phyloP scores from a whole-genome alignment of 139 green algal species.

The Mychonastes homosphaera region DNA sequence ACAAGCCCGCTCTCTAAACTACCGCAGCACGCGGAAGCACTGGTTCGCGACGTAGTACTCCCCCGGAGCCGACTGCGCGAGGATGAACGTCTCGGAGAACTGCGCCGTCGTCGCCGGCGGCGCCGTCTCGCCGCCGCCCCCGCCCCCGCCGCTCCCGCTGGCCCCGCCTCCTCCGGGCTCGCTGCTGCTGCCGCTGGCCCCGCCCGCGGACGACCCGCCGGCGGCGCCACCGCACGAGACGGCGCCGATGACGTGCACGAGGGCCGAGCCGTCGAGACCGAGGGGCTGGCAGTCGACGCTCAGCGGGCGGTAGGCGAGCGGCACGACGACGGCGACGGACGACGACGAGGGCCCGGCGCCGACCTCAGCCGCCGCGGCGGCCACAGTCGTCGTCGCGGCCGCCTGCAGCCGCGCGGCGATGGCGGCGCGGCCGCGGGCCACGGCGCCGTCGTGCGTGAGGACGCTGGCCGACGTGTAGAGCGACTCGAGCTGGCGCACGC shows the following conservation, averaged over 20 bases:
- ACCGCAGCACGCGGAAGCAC: conserved; percentile 13
- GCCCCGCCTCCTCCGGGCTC: background rate
- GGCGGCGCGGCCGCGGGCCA: conserved; percentile 19
- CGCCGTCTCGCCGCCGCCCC: background rate
- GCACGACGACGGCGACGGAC: conserved; percentile 17
- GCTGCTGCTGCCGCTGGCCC: background rate
- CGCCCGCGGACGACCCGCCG: background rate
- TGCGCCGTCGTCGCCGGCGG: background rate
- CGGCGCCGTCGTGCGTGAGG: conserved; percentile 36
- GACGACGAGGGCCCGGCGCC: conserved; percentile 4
- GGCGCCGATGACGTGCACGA: conserved; percentile 27
- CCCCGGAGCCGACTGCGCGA: conserved; percentile 29
- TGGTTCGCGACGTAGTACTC: conserved; percentile 50
- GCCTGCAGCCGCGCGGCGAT: conserved; percentile 35
- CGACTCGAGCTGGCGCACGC: background rate
- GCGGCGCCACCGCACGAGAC: background rate
- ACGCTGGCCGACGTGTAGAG: conserved; percentile 17
- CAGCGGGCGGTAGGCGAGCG: conserved; percentile 7
- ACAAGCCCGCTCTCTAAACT: background rate
- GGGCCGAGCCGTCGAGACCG: conserved; percentile 27
- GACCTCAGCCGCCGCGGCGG: background rate
- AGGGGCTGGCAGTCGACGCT: conserved; percentile 39
- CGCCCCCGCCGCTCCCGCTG: background rate
- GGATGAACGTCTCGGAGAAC: conserved; percentile 39
- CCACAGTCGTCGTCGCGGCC: background rate